phyloP scores from a whole-genome alignment of 768 basidiomycete genomes.

The Pholiota microspora region DNA sequence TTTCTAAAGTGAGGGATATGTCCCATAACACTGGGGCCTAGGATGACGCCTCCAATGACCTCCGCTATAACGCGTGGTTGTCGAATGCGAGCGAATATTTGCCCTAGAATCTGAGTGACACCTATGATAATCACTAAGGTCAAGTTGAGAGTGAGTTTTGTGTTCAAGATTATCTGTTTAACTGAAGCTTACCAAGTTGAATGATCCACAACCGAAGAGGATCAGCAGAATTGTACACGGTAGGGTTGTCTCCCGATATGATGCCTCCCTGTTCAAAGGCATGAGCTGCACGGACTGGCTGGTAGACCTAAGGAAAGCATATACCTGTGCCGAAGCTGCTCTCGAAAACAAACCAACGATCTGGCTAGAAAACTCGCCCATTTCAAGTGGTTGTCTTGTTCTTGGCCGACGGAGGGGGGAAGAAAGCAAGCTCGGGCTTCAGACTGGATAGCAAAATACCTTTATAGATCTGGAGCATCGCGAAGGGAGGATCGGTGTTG shows the following conservation, averaged over 20 bases:
- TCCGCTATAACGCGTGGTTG: conserved; percentile 94
- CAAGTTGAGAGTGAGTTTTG: background rate
- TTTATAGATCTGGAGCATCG: conserved; percentile 1
- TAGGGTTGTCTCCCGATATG: conserved; percentile 72
- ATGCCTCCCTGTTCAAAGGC: conserved; percentile 59
- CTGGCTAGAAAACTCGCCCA: conserved; percentile 48
- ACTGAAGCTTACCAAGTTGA: conserved; percentile 56
- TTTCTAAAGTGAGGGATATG: conserved; percentile 72
- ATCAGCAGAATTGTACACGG: conserved; percentile 55
- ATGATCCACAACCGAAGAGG: conserved; percentile 79
- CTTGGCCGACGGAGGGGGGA: background rate
- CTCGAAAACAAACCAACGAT: conserved; percentile 37
- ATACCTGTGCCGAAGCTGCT: conserved; percentile 48
- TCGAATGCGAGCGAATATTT: conserved; percentile 64
- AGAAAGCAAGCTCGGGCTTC: background rate
- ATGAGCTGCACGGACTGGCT: background rate
- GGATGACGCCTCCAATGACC: conserved; percentile 84
- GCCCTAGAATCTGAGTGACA: conserved; percentile 71
- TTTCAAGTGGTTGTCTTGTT: conserved; percentile 20
- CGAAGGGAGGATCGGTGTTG: background rate
- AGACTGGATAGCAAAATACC: background rate
- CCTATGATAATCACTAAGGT: conserved; percentile 70
- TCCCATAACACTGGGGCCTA: conserved; percentile 79
- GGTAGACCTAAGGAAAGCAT: conserved; percentile 3
- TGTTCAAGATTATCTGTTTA: no score